Base-by-base conservation (phyloP, 495 filamentous ascomycete species). In the Haplographium delicatum region DNA sequence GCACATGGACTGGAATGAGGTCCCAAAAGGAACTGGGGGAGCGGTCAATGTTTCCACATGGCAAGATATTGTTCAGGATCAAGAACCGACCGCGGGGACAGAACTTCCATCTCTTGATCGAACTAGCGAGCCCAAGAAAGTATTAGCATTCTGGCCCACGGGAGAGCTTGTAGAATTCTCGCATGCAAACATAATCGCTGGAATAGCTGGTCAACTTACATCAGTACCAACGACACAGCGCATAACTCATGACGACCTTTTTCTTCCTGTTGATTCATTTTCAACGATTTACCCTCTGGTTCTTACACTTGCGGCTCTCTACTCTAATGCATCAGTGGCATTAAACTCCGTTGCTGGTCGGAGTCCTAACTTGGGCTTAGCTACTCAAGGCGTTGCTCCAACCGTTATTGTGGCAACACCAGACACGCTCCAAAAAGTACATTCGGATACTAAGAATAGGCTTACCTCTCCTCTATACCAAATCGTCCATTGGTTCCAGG, bases 1-100 rank as follows among this genome's bases (percentile, higher is more conserved):
- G 53, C 93, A 99, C 62, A 88, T 97, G 76, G 91, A 95, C 68
- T 83, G 80, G 78, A 76, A 89, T 62, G 87, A 89, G 57, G 81
- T 89, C 2, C 88, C 88, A 9, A 79, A 82, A 54, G 82, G 83
- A 13, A 81, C 83, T 33, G 82, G 83, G 23, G 77, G 82, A 34
- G 80, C 72, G 43, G 72, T 91, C 52, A 82, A 84, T 20, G 86
- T 95, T 8, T 78, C 83, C 11, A 89, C 89, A 13, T 96, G 89
- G 89, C 86, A 93, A 55, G 86, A 95, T 31, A 72, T 95, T 41
- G 70, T 94, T 25, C 79, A 82, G 57, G 60, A 62, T 40, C 83
- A 88, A 49, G 72, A 75, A 57, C 66, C 75, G 10, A 65, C 60
- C 9, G 65, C 70, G 46, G 72, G 71, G 40, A 65, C 64, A 3